Evolutionary conservation across 2,329 filamentous ascomycete species (phyloP).

Genomic region (Tolypocladium tundrense): DNA sequence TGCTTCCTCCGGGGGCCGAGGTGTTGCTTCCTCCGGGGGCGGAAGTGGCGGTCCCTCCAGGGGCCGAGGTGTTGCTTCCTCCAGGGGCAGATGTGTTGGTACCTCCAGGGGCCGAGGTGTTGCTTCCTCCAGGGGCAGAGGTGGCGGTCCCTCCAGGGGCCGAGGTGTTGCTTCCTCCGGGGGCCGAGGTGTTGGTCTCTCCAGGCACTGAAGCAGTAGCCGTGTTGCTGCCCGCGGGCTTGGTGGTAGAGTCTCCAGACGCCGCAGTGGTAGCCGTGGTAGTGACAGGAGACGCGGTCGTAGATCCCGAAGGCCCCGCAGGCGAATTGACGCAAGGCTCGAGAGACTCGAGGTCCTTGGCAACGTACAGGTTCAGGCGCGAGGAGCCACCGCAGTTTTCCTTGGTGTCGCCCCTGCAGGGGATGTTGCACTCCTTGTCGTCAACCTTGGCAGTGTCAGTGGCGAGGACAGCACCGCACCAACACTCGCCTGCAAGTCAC

Average conservation of each 20-base stretch:
- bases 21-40: no score
- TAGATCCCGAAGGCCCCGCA: conserved; percentile 13
- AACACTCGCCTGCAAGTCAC: conserved; percentile 27
- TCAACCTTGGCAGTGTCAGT: conserved; percentile 29
- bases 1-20: no score
- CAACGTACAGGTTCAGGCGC: conserved; percentile 34
- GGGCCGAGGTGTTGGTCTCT: not conserved
- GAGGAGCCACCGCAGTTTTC: conserved; percentile 32
- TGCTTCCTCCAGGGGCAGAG: no score
- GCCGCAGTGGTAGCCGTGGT: conserved; percentile 8
- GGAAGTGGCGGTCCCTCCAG: no score
- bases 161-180: no score
- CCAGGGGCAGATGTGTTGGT: no score
- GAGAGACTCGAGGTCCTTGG: conserved; percentile 36
- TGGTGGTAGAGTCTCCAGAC: no score
- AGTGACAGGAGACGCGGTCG: conserved; percentile 10
- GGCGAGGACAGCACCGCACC: conserved; percentile 42
- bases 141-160: no score
- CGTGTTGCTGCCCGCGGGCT: no score
- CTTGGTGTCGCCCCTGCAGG: conserved; percentile 37
- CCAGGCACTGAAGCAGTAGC: no score
- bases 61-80: no score
- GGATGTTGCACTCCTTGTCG: conserved; percentile 32
- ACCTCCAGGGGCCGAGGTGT: no score
- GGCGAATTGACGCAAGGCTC: conserved; percentile 35